Evolutionary conservation across 2,329 filamentous ascomycete genomes (phyloP), one percentile per base, ranked within the genome.

Genomic region (Pestalotiopsis sp.): DNA sequence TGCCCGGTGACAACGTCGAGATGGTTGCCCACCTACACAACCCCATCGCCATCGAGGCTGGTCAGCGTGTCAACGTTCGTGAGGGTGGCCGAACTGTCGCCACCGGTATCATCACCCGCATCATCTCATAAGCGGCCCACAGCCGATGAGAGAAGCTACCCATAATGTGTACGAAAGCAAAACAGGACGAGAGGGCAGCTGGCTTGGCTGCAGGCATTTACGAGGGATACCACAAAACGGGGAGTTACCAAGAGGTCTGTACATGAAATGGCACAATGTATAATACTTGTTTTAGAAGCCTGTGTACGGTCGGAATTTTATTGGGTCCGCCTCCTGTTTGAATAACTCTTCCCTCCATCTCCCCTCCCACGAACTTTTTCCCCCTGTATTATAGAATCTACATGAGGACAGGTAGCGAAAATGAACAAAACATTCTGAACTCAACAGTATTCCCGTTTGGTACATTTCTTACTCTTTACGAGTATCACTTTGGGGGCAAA

Each of bases 1-100:
- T 97, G 94, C 96, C 96, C 66, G 96, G 96, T 82, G 96, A 99
- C 89, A 99, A 99, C 84, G 90, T 97, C 74, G 96, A 99, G 88
- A 98, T 99, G 95, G 85, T 96, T 73, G 92, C 94, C 81, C 90
- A 92, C 77, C 91, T 97, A 79, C 90, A 94, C 83, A 86, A 92
- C 83, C 93, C 95, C 72, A 89, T 97, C 78, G 95, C 95, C 70
- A 84, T 98, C 72, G 96, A 99, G 86, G 85, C 89, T 72, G 95
- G 96, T 76, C 94, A 98, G 87, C 93, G 96, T 77, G 96, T 99
- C 90, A 99, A 98, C 87, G 91, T 99, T 80, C 93, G 96, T 83
- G 96, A 99, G 87, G 96, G 96, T 86, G 95, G 95, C 77, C 90
- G 93, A 76, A 96, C 93, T 70, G 92, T 96, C 69, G 93, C 93